Conservation (phyloP, 495 filamentous ascomycete genomes). For the Penicillium ucsense region DNA sequence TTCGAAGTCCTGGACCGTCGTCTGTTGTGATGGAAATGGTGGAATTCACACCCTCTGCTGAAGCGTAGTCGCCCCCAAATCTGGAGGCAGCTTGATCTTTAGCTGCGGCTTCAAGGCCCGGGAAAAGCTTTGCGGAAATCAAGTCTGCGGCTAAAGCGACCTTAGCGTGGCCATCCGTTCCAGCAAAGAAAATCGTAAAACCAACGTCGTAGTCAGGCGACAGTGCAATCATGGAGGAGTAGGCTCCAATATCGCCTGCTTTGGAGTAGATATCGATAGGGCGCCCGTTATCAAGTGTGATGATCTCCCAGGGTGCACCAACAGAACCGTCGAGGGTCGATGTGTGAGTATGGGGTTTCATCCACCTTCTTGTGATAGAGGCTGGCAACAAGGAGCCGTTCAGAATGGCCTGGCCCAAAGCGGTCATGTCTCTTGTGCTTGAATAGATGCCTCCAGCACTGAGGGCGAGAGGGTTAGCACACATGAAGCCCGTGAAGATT, state of each 20-base stretch:
- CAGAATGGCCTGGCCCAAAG: slow-evolving; percentile 46
- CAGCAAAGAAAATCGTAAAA: slow-evolving; percentile 38
- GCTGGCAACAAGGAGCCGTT: slow-evolving; percentile 35
- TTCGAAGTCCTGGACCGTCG: slow-evolving; percentile 28
- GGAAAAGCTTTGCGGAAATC: slow-evolving; percentile 26
- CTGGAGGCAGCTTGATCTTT: slow-evolving; percentile 24
- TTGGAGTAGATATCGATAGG: slow-evolving; percentile 48
- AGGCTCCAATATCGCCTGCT: slow-evolving; percentile 37
- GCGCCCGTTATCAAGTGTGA: slow-evolving; percentile 6
- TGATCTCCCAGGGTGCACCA: slow-evolving; percentile 51
- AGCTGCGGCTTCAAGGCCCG: slow-evolving; percentile 36
- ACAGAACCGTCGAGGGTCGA: slow-evolving; percentile 35
- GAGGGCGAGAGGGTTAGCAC: not conserved
- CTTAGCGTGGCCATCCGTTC: slow-evolving; percentile 12
- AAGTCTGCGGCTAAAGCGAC: slow-evolving; percentile 16
- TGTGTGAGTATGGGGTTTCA: slow-evolving; percentile 44
- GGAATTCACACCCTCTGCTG: slow-evolving; percentile 20
- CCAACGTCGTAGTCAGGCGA: slow-evolving; percentile 46
- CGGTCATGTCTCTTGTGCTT: slow-evolving; percentile 39
- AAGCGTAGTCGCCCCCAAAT: slow-evolving; percentile 32
- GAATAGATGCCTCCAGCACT: slow-evolving; percentile 51
- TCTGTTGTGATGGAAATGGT: slow-evolving; percentile 34
- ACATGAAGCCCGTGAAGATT: not conserved
- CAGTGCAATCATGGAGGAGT: slow-evolving; percentile 36
- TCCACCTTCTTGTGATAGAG: slow-evolving; percentile 42